Base-by-base conservation (phyloP, 2,329 filamentous ascomycete genomes). In the Cordyceps javanica region DNA sequence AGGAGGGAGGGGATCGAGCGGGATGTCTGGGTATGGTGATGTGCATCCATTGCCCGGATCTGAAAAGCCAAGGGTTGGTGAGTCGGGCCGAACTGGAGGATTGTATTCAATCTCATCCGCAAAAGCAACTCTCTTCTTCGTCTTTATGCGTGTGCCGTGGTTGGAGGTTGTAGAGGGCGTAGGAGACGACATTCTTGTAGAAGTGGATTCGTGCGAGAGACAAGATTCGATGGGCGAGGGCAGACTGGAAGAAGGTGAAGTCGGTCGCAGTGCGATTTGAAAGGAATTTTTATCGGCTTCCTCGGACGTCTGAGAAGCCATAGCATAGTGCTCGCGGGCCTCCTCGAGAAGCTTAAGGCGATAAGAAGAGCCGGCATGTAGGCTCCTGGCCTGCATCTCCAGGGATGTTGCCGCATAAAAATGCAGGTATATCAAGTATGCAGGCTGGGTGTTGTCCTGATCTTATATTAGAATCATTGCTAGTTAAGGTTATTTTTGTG, bases 321-420 rank as follows among this genome's bases (percentile, higher is more conserved):
- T 68, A 60, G 72, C 68, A 64, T 84, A 85, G 63, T 84, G 79
- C 4, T 70, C 67, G 50, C 76, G 76, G 5, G 82, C 80, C 62
- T 82, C 76, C 36, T 74, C 70, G 6, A 85, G 72, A 7, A 85
- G 71, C 55, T 68, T 75, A 34, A 70, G 69, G 45, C 80, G 77
- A 60, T 77, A 73, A 2, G 74, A 67, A 0, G 78, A 78, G 2
- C 73, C 73, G 11, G 73, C 68, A 16, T 75, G 74, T 8, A 82
- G 69, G 36, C 75, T 72, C 28, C 76, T 74, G 1, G 80, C 80
- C 62, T 81, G 80, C 72, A 79, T 78, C 64, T 85, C 82, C 42
- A 82, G 74, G 14, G 82, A 79, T n/a, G 75, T 78, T 21, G 82
- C 82, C n/a, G 81, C 82, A 60, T 84, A 85, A 66, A 85, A 84